Percentiles rank a stretch among this genome's conserved stretches.
phyloP scores from a whole-genome alignment of 768 basidiomycete species.

The Russula griseocarnosa region DNA sequence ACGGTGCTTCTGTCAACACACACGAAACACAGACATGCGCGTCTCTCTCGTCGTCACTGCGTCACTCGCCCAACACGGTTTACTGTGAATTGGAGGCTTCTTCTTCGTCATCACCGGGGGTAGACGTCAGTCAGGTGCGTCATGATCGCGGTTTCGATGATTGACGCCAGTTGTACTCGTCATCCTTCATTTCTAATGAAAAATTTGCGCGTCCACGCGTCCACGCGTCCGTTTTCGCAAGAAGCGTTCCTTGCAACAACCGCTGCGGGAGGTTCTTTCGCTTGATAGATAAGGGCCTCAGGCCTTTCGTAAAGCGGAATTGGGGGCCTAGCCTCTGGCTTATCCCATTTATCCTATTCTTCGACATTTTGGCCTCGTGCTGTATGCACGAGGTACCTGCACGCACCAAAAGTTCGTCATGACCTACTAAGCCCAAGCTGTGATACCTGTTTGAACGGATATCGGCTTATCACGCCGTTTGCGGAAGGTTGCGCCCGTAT shows the following conservation, averaged over 20 bases:
- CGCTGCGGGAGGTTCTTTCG: neutral
- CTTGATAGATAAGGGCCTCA: conserved; percentile 10
- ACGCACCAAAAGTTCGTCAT: neutral
- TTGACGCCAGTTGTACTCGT: conserved; percentile 4
- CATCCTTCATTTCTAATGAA: neutral
- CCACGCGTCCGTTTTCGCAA: neutral
- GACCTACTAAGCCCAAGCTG: conserved; percentile 5
- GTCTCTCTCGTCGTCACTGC: conserved; percentile 2
- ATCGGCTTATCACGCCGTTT: conserved; percentile 8
- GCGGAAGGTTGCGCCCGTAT: conserved; percentile 15
- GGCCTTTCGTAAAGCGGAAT: conserved; percentile 11
- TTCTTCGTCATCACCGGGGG: neutral
- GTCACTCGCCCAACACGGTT: conserved; percentile 2
- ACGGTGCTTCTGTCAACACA: neutral
- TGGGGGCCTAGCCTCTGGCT: conserved; percentile 12
- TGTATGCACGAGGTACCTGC: conserved; percentile 12
- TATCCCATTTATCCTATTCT: neutral
- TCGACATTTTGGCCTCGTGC: neutral
- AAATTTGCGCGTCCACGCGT: neutral
- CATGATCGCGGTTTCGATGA: conserved; percentile 6
- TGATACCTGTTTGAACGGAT: neutral
- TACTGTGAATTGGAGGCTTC: neutral
- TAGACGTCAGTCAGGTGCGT: conserved; percentile 6
- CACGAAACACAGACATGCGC: neutral
- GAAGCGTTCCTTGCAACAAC: neutral